Base-by-base conservation (phyloP, 306 rosid genomes). In the Fragaria ananassa region DNA sequence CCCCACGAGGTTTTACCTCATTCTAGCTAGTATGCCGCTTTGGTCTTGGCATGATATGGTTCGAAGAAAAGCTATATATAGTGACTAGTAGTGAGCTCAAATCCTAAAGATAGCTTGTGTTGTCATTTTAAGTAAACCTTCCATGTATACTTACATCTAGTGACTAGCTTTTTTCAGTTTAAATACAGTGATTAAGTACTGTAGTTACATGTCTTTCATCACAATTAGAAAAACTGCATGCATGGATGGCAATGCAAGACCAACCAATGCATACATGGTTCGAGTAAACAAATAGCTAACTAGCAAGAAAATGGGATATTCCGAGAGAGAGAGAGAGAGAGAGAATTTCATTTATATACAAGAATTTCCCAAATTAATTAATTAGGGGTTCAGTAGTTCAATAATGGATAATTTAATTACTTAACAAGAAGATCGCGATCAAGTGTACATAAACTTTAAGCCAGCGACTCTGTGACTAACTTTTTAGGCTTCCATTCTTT, bases 391-490 rank as follows among this genome's bases (percentile, higher is more conserved):
- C 21, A 53, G 37, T 53, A 34, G 69, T 64, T 73, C 44, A 58
- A 73, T 57, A 50, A 67, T 66, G 56, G 11, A 69, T 75, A 39
- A 63, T 61, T 29, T 29, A 29, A 29, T 34, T 63, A 23, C 53
- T 60, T 8, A 67, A 72, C 13, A 73, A 74, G 70, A n/a, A 42
- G 58, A 72, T 46, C 34, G 4, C 34, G 34, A 31, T 31, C 4
- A 2, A 31, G 34, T 68, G 34, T 68, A 82, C 73, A 71, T 72
- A 76, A 85, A 89, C 49, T 41, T 78, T 25, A 69, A 80, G 72
- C 46, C 46, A 10, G 46, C 76, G 81, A 73, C 81, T 77, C 86
- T 31, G 65, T 80, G 56, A 74, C 68, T 79, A 86, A 75, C 74
- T 79, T 82, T 76, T 15, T 10, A 50, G 79, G 83, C 27, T n/a